Evolutionary conservation across 2,329 filamentous ascomycete genomes (phyloP).

Genomic region (Neonectria punicea): DNA sequence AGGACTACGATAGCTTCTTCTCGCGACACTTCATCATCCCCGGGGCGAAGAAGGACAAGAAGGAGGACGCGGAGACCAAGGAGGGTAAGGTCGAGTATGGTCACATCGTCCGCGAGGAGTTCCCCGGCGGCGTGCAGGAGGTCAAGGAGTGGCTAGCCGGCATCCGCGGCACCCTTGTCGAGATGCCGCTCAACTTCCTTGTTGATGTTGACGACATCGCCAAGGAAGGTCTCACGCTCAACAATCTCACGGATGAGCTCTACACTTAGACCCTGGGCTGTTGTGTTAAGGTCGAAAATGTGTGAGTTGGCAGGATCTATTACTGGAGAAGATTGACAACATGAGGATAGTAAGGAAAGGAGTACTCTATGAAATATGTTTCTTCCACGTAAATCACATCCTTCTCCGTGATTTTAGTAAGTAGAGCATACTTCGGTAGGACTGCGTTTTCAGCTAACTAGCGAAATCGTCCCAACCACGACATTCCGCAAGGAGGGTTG

Average conservation of each 20-base stretch:
- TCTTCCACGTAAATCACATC: background rate
- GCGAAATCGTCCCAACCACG: background rate
- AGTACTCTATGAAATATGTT: background rate
- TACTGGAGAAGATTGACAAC: background rate
- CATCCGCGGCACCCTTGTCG: slow-evolving; percentile 78
- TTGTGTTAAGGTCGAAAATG: background rate
- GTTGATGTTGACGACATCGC: slow-evolving; percentile 86
- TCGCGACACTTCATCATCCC: slow-evolving; percentile 71
- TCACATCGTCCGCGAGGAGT: slow-evolving; percentile 85
- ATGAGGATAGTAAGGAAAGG: background rate
- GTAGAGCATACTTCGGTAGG: too few relatives aligned
- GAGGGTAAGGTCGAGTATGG: slow-evolving; percentile 79
- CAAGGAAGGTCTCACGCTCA: slow-evolving; percentile 79
- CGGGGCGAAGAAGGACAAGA: slow-evolving; percentile 57
- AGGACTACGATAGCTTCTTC: slow-evolving; percentile 79
- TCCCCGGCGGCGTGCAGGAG: slow-evolving; percentile 77
- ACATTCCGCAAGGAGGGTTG: background rate
- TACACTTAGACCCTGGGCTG: slow-evolving; percentile 64
- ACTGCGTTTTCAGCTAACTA: background rate
- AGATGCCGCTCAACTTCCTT: slow-evolving; percentile 92
- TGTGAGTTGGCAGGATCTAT: background rate
- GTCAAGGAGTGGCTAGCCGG: slow-evolving; percentile 76
- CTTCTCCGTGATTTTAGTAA: too few relatives aligned
- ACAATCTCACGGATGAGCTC: slow-evolving; percentile 76
- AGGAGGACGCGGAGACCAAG: slow-evolving; percentile 49